Percentiles rank a stretch among this genome's conserved stretches.
These are phyloP conservation scores for Lactarius psammicola DNA, from an alignment of 768 basidiomycete species.

Conservation along the genomic window DNA sequence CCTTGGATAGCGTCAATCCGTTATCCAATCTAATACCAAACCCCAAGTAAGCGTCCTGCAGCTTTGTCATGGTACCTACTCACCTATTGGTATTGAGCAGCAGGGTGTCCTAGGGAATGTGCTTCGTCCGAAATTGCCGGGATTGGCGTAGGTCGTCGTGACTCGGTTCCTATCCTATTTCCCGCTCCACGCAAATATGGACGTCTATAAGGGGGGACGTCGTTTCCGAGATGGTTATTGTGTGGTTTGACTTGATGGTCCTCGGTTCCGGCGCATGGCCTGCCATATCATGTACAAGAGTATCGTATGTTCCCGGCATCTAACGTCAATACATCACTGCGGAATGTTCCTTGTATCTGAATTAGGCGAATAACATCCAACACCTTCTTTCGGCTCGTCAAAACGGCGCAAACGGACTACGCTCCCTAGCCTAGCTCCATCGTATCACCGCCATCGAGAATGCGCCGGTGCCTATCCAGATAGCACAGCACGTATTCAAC, in stretches of 20 bases:
- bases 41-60: slow-evolving; percentile 1
- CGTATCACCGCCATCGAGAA: background rate
- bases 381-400: background rate
- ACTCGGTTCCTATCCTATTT: background rate
- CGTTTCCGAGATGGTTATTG: background rate
- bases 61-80: background rate
- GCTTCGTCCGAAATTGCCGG: slow-evolving; percentile 16
- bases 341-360: background rate
- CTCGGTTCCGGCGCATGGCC: background rate
- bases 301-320: background rate
- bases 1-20: slow-evolving; percentile 1
- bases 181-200: background rate
- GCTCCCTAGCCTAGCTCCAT: background rate
- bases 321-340: background rate
- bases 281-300: background rate
- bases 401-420: background rate
- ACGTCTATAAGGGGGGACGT: background rate
- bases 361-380: background rate
- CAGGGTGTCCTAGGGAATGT: background rate
- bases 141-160: background rate
- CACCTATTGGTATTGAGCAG: background rate
- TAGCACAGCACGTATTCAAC: background rate
- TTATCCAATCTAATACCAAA: background rate
- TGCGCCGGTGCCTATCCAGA: background rate
- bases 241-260: background rate